Base-by-base conservation (phyloP, 176 grass and related monocot species). In the Pharus latifolius region DNA sequence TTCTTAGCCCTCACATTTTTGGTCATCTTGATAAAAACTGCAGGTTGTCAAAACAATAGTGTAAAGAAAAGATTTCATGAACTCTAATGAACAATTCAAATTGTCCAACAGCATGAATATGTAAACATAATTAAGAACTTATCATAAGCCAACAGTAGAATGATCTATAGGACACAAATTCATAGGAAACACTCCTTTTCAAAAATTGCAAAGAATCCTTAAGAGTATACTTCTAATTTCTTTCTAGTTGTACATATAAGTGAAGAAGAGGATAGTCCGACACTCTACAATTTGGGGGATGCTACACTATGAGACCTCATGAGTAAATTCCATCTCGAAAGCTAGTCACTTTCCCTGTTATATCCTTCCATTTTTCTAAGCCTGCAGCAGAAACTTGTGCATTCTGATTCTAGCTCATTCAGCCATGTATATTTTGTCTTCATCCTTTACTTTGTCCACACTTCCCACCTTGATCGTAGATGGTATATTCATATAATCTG, bases 21-120 rank as follows among this genome's bases (percentile, higher is more conserved):
- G 10, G 62, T 26, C 92, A 96, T 92, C 74, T 86, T 82, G 69
- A 53, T 56, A 63, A 58, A 13, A 70, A 44, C 44, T 68, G 35
- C 37, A 70, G 69, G n/a, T 69, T 64, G 7, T 38, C n/a, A 22
- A 27, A 15, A 67, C 26, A 65, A 46, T 74, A 29, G 3, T 0
- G 6, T 40, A 63, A 10, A 35, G 46, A 2, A 60, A 56, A 70
- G 23, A 49, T 49, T 18, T 8, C 31, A 45, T 26, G 4, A 13
- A 74, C 9, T 55, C 17, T 31, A 33, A 60, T 53, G 33, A 74
- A 56, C n/a, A 55, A 79, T 24, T 28, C 45, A 47, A 2, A 62
- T 2, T 69, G 54, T 54, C 11, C 46, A 62, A n/a, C 19, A 55
- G 32, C 58, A 47, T 16, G 70, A 28, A 53, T 10, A n/a, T n/a